These are phyloP conservation scores for Pichia membranifaciens DNA, from an alignment of 805 yeast species.

Conservation along the genomic window DNA sequence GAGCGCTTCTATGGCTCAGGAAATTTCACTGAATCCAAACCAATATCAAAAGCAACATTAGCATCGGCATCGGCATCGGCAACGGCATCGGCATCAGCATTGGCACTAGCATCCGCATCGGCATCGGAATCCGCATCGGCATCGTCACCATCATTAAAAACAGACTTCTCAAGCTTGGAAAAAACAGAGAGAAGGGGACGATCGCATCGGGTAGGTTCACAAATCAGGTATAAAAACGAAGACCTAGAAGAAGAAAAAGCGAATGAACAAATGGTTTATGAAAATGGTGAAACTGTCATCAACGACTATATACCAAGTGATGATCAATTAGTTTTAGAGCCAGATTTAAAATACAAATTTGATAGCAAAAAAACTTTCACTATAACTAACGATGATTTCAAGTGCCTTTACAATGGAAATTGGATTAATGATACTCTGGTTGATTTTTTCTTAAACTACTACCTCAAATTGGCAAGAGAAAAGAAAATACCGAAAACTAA, in stretches of 20 bases:
- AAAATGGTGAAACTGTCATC: constrained; percentile 18
- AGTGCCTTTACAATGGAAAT: constrained; percentile 69
- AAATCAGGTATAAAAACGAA: constrained; percentile 9
- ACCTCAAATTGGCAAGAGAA: constrained; percentile 32
- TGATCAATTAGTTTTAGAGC: constrained; percentile 28
- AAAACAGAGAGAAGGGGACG: constrained; percentile 8
- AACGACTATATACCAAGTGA: constrained; percentile 28
- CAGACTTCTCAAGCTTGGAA: constrained; percentile 8
- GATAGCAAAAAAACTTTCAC: constrained; percentile 48
- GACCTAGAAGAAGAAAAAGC: constrained; percentile 16
- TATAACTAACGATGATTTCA: constrained; percentile 66
- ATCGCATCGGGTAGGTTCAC: constrained; percentile 7
- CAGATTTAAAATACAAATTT: constrained; percentile 44
- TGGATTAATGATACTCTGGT: constrained; percentile 89
- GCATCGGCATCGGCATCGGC: too few species aligned
- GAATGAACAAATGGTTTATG: constrained; percentile 38
- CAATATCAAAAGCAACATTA: too few species aligned
- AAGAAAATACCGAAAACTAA: constrained; percentile 27
- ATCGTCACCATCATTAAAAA: background rate
- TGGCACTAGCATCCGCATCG: background rate
- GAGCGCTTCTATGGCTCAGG: constrained; percentile 3
- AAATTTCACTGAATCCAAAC: background rate
- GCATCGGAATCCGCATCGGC: background rate
- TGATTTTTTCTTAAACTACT: constrained; percentile 72
- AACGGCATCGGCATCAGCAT: background rate